Percentiles rank a stretch among this genome's conserved stretches.
Conservation (phyloP, 2,329 filamentous ascomycete species). For the Verticillium isaacii region DNA sequence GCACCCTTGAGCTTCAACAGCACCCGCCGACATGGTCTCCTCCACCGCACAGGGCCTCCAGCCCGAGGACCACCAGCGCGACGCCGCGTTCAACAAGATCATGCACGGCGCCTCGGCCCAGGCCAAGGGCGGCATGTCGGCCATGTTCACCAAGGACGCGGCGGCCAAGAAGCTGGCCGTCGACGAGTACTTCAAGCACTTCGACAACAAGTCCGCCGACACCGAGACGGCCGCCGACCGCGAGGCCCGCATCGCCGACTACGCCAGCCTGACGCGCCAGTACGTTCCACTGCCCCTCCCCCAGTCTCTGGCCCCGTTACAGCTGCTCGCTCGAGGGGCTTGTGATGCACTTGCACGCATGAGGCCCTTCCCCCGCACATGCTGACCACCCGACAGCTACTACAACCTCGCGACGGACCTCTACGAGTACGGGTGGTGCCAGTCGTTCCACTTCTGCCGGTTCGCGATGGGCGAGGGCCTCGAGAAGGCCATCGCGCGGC, state of each 20-base stretch:
- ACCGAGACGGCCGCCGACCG: constrained; percentile 80
- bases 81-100: constrained; percentile 74
- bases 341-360: too few relatives aligned
- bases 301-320: too few relatives aligned
- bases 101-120: constrained; percentile 63
- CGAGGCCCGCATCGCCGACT: constrained; percentile 77
- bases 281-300: constrained; percentile 40
- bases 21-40: constrained; percentile 6
- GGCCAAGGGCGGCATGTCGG: constrained; percentile 60
- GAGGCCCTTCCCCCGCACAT: too few relatives aligned
- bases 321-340: background rate
- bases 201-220: constrained; percentile 76
- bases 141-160: constrained; percentile 79
- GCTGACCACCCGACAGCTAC: constrained; percentile 52
- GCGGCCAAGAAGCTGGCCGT: constrained; percentile 74
- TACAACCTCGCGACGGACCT: constrained; percentile 96
- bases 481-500: constrained; percentile 85
- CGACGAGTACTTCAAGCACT: constrained; percentile 95
- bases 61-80: constrained; percentile 21
- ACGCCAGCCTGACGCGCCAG: constrained; percentile 90
- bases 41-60: background rate
- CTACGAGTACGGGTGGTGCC: constrained; percentile 96
- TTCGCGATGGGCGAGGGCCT: constrained; percentile 85
- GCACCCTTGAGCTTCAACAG: background rate
- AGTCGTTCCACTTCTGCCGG: constrained; percentile 96